These are phyloP conservation scores for Kluyveromyces sp. DNA, from an alignment of 1,139 yeast genomes.

Conservation along the genomic window DNA sequence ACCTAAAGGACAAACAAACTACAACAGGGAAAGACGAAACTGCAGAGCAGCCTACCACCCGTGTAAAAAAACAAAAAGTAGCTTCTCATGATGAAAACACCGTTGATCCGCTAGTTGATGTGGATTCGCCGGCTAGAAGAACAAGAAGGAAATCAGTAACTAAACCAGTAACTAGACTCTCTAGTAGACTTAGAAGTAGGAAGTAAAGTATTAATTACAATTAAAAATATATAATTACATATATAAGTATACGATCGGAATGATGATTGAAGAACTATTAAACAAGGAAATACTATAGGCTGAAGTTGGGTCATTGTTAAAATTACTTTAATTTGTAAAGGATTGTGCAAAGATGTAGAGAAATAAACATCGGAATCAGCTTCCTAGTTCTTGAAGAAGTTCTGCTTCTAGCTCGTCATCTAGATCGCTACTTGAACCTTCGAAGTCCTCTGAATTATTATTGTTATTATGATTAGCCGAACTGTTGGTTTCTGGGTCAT, in stretches of 20 bases:
- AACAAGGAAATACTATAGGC: too few species aligned
- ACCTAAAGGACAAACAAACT: background rate
- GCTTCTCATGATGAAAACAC: conserved; percentile 2
- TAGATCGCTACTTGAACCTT: conserved; percentile 7
- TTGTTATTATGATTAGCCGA: background rate
- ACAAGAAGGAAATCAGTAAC: conserved; percentile 7
- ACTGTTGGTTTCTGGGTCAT: conserved; percentile 4
- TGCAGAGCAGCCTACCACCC: background rate
- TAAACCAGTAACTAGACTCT: conserved; percentile 15
- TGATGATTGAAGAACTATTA: too few species aligned
- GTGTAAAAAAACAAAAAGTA: conserved; percentile 8
- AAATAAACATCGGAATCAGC: background rate
- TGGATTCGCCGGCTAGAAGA: conserved; percentile 6
- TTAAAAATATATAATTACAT: too few species aligned
- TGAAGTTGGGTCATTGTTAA: too few species aligned
- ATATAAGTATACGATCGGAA: too few species aligned
- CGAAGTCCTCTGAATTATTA: background rate
- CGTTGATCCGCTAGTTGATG: conserved; percentile 12
- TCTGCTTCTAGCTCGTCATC: conserved; percentile 32
- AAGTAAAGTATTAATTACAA: conserved; percentile 10
- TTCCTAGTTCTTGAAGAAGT: conserved; percentile 27
- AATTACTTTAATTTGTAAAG: too few species aligned
- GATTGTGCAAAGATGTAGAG: too few species aligned
- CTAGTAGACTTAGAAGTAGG: conserved; percentile 24
- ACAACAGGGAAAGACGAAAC: background rate